Base-by-base conservation (phyloP, 2,329 filamentous ascomycete species). In the Macrophomina phaseolina region DNA sequence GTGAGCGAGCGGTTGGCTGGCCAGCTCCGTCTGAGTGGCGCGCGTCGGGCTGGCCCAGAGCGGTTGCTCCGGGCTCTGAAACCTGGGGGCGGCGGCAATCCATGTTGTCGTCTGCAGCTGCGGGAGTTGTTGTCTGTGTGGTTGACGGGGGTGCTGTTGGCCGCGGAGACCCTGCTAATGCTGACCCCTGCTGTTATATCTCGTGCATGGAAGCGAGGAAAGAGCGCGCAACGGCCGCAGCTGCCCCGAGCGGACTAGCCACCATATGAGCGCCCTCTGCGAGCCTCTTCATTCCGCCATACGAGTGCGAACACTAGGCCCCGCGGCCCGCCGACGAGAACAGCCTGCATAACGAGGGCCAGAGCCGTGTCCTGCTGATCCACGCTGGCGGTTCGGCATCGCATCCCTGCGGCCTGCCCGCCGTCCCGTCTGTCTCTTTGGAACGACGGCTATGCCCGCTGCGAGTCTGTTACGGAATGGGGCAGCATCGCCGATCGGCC, bases 121-220 rank as follows among this genome's bases (percentile, higher is more conserved):
- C 42, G 16, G 42, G 42, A 14, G 42, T 45, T 45, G 42, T 14
- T 5, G 42, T 5, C 42, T 45, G 42, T 38, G 36, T 38, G 36
- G 36, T 8, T 12, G 42, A 14, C 5, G 16, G 9, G 42, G 42
- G 9, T n/a, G 9, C 16, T 14, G 42, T 45, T 45, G 42, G 42
- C 42, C 12, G 56, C 42, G 56, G 42, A 36, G 16, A 23, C 42
- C 56, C 56, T 61, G 51, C 51, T 53, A 53, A 53, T 53, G 40
- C 32, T 40, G 38, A 16, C 30, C 28, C 56, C 46, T 61, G 45
- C 34, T 38, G 49, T 38, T 62, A 62, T 49, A 62, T 62, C 58
- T 62, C 58, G 58, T 51, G 58, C 58, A 62, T 62, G 58, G 58
- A 62, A 62, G 58, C 58, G 58, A 62, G 58, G 7, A 23, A 12